Evolutionary conservation across 2,329 filamentous ascomycete species (phyloP).

Genomic region (Ilyonectria sp.): DNA sequence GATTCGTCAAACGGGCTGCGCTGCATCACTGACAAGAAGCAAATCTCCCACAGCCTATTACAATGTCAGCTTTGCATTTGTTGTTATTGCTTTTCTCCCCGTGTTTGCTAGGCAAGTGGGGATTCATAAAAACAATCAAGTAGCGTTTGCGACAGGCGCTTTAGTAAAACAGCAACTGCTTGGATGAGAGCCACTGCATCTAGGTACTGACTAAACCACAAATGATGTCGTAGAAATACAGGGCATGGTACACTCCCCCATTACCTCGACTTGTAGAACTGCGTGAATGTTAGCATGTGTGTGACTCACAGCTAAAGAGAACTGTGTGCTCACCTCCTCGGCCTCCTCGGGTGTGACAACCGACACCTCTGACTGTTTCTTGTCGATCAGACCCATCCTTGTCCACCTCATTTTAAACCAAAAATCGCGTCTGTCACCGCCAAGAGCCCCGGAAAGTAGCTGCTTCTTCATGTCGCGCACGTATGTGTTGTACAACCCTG

Average conservation of each 20-base stretch:
- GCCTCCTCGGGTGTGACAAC: slow-evolving; percentile 80
- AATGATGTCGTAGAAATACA: slow-evolving; percentile 19
- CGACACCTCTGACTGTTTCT: slow-evolving; percentile 73
- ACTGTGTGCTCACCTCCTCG: slow-evolving; percentile 63
- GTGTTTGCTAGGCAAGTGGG: neutral
- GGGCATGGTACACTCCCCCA: slow-evolving; percentile 3
- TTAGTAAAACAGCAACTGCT: slow-evolving; percentile 12
- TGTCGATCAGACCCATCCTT: slow-evolving; percentile 81
- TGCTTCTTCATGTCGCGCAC: slow-evolving; percentile 79
- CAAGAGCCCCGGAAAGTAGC: slow-evolving; percentile 77
- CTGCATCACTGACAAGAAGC: too few relatives aligned
- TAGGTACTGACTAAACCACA: neutral
- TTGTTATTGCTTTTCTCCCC: neutral
- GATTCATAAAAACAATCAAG: neutral
- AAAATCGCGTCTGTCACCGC: slow-evolving; percentile 84
- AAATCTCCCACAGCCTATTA: neutral
- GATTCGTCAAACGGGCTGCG: neutral
- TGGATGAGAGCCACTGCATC: neutral
- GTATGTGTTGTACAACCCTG: slow-evolving; percentile 82
- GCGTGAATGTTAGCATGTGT: slow-evolving; percentile 44
- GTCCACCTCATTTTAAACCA: slow-evolving; percentile 82
- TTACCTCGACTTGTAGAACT: slow-evolving; percentile 58
- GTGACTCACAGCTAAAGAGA: neutral
- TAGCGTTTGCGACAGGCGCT: neutral
- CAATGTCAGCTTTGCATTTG: neutral